Percentiles rank a stretch among this genome's conserved stretches.
These are phyloP conservation scores for Cutaneotrichosporon cyanovorans DNA, from an alignment of 1,284 basidiomycete genomes.

Conservation along the genomic window DNA sequence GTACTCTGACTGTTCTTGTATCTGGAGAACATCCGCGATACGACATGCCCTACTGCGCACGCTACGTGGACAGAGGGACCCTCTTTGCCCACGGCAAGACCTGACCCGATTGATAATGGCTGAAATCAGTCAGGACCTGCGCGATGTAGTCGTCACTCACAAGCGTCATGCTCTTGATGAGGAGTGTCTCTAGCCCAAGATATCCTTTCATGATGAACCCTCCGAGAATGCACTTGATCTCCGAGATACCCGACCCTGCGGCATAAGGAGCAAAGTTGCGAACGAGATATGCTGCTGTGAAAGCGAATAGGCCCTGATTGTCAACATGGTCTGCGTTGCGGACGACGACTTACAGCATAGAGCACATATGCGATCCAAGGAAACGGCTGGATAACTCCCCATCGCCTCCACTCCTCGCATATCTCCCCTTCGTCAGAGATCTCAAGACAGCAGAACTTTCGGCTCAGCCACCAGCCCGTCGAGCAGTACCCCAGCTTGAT, in stretches of 20 bases:
- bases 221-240: conserved; percentile 97
- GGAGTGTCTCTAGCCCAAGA: conserved; percentile 77
- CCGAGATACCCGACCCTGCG: conserved; percentile 95
- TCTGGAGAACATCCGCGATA: conserved; percentile 70
- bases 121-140: conserved; percentile 40
- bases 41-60: conserved; percentile 82
- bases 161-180: conserved; percentile 84
- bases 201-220: conserved; percentile 97
- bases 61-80: conserved; percentile 97
- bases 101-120: conserved; percentile 96
- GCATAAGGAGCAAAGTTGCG: conserved; percentile 85
- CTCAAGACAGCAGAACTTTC: conserved; percentile 93
- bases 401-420: conserved; percentile 88
- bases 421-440: conserved; percentile 63
- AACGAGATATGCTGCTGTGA: conserved; percentile 80
- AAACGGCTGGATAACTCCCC: conserved; percentile 69
- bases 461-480: conserved; percentile 97
- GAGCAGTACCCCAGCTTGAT: conserved; percentile 95
- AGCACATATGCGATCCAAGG: conserved; percentile 80
- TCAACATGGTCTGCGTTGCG: not conserved
- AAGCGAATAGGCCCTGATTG: conserved; percentile 64
- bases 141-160: conserved; percentile 50
- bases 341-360: conserved; percentile 66
- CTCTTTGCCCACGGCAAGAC: conserved; percentile 95
- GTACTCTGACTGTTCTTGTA: conserved; percentile 82